Base-by-base conservation (phyloP, 140 eudicot genomes). In the Cichorium intybus region DNA sequence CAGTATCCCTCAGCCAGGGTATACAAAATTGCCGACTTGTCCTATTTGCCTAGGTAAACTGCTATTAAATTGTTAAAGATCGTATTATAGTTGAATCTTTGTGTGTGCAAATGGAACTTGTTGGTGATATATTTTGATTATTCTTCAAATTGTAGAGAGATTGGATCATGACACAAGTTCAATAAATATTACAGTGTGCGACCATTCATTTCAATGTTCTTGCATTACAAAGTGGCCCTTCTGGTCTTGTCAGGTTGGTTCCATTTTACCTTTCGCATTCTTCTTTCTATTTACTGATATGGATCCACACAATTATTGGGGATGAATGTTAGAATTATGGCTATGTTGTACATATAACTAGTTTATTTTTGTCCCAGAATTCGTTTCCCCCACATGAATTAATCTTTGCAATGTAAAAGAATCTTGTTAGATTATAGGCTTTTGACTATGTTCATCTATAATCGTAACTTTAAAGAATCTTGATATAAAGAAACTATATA, bases 111-210 rank as follows among this genome's bases (percentile, higher is more conserved):
- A 22, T 22, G 37, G 37, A 14, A 54, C 16, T 34, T 54, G 48
- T 37, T 29, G 55, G n/a, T 53, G 53, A 24, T 81, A 22, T 22
- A n/a, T 6, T 77, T 50, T 59, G 27, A 14, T 66, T 59, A n/a
- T 66, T 54, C 6, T 73, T 35, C 18, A 56, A 70, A 43, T 71
- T 37, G 45, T 71, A 93, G 97, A 93, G 87, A 84, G 95, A 59
- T 78, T 93, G 97, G 99, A 93, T 56, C 85, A 87, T 55, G 99
- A 93, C 74, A 84, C 95, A 41, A 93, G 97, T 73, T 86, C 94
- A 67, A 93, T 93, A 61, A 93, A 84, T 63, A 71, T 77, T 60
- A 85, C 99, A 0, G 77, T 81, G 3, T 93, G 99, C 77, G 99
- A 93, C 72, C 99, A 93, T 72, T 88, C 99, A 0, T 93, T 83